A percentile compares a stretch with the other conserved stretches of the same genome.
These are phyloP conservation scores for Spironucleus salmonicida DNA, from an alignment of 208 protist species.

Conservation along the genomic window DNA sequence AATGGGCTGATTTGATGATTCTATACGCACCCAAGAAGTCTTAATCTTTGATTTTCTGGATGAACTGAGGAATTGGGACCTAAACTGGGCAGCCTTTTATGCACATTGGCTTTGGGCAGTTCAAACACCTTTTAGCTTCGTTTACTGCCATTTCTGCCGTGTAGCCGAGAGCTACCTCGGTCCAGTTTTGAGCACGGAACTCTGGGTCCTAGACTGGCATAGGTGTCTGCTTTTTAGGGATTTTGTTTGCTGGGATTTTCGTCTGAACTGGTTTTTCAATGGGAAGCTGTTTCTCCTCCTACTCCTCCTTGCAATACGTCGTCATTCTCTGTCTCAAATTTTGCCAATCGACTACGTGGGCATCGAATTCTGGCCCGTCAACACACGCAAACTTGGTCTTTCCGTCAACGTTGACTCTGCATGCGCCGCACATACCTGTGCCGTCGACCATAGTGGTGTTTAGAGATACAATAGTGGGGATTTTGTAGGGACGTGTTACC, in stretches of 20 bases:
- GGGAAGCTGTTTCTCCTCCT: background rate
- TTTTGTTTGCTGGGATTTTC: background rate
- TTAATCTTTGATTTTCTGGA: constrained; percentile 7
- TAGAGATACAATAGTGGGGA: constrained; percentile 12
- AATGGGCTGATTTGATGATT: constrained; percentile 18
- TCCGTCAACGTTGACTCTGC: constrained; percentile 1
- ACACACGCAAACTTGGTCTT: constrained; percentile 4
- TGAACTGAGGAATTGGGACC: constrained; percentile 25
- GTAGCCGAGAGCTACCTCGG: constrained; percentile 30
- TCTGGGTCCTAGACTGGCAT: constrained; percentile 18
- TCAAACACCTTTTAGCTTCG: constrained; percentile 19
- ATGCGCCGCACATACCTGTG: constrained; percentile 14
- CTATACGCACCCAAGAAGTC: constrained; percentile 29
- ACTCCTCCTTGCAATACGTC: background rate
- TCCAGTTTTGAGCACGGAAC: constrained; percentile 17
- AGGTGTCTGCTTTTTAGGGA: background rate
- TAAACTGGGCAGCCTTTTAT: constrained; percentile 21
- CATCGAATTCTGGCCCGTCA: constrained; percentile 15
- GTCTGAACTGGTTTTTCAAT: too few species aligned
- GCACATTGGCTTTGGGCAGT: constrained; percentile 28
- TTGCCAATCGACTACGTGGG: constrained; percentile 3
- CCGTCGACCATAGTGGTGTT: constrained; percentile 26
- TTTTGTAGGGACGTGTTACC: background rate
- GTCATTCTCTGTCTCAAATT: background rate
- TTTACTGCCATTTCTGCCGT: background rate